Evolutionary conservation across 208 protist genomes (phyloP), one percentile per base, ranked within the genome.

Genomic region (Leishmania mexicana): DNA sequence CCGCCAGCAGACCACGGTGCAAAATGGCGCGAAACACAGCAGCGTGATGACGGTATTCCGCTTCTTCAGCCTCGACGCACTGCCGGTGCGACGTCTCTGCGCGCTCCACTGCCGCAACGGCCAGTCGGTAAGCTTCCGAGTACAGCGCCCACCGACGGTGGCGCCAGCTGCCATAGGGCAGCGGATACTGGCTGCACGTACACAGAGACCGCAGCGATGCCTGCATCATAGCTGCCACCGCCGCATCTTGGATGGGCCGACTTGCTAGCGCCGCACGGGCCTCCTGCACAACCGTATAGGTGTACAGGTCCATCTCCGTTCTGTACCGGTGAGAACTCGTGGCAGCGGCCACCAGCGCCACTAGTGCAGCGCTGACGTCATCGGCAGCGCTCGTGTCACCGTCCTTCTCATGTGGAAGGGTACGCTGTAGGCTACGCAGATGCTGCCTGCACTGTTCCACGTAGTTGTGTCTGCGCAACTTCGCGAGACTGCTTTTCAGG

Each of bases 301-400:
- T 73, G 78, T 88, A 92, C 17, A 85, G 64, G 47, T 88, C 76
- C 42, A 90, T 35, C 83, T 84, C 64, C 19, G 57, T 68, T 24
- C 58, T 35, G 51, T 88, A 89, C 15, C 89, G 90, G 13, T 78
- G 80, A 78, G 78, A 82, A 38, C 85, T 75, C 45, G 87, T 88
- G 4, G 89, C 81, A 24, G 88, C 87, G 3, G 67, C 31, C 31
- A 85, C 77, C 24, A 93, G 82, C 40, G 74, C 79, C 11, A 24
- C 57, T 24, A 78, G 53, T 5, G 75, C 75, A 47, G 51, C 75
- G 28, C 75, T 67, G 35, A 62, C 35, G 17, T 40, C 51, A 38
- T 76, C n/a, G 53, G 53, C 38, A 31, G 35, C 15, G 47, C n/a
- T 31, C 38, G 40, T 45, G 42, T n/a, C 21, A 35, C 31, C 54